Evolutionary conservation across 129 eudicot species (phyloP).

Genomic region (Cynara cardunculus): DNA sequence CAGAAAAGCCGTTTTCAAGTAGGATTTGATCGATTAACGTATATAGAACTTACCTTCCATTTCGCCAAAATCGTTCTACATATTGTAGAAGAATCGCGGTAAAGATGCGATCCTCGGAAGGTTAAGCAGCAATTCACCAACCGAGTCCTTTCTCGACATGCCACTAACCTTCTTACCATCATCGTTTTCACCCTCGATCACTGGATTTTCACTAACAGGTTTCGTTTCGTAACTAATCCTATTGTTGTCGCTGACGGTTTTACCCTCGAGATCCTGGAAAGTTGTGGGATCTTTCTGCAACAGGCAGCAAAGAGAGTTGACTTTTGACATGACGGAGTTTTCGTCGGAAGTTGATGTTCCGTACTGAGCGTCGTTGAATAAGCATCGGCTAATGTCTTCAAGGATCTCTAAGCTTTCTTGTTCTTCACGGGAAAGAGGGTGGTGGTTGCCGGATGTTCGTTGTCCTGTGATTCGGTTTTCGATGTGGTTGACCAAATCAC

Average conservation of each 20-base stretch:
- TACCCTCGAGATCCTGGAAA: conserved; percentile 28
- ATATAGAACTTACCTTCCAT: not conserved
- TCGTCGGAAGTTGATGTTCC: conserved; percentile 50
- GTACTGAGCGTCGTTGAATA: conserved; percentile 46
- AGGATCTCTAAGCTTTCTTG: conserved; percentile 49
- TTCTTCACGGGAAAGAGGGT: conserved; percentile 33
- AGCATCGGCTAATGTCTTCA: conserved; percentile 50
- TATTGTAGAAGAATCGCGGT: conserved; percentile 65
- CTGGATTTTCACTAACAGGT: conserved; percentile 13
- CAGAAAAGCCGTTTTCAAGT: not conserved
- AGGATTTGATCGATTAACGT: not conserved
- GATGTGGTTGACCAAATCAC: conserved; percentile 60
- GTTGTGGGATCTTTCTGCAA: conserved; percentile 61
- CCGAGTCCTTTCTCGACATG: conserved; percentile 82
- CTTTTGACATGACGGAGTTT: conserved; percentile 65
- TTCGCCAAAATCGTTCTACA: conserved; percentile 26
- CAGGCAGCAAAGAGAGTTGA: conserved; percentile 77
- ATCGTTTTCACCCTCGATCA: conserved; percentile 10
- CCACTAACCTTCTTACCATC: conserved; percentile 30
- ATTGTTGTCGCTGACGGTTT: not conserved
- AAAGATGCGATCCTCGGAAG: conserved; percentile 89
- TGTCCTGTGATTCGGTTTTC: conserved; percentile 50
- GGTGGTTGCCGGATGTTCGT: conserved; percentile 38
- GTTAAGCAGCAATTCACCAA: conserved; percentile 73
- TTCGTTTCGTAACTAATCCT: conserved; percentile 10